Conservation (phyloP, 2,329 filamentous ascomycete species). For the Triangularia verruculosa region DNA sequence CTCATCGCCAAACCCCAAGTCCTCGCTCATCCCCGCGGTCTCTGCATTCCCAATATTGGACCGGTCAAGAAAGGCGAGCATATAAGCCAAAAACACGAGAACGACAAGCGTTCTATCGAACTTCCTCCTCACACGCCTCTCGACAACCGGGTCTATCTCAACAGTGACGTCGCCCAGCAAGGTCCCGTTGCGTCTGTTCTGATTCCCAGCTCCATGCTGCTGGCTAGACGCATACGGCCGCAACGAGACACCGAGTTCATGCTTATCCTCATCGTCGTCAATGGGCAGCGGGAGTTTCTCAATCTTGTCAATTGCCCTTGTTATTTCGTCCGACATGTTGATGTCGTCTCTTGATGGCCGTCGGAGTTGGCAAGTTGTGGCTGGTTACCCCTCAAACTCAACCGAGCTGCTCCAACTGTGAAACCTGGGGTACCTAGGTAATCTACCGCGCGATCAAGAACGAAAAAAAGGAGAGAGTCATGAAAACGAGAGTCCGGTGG, state of each 20-base stretch:
- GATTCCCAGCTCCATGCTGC: background rate
- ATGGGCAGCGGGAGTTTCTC: background rate
- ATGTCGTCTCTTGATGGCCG: background rate
- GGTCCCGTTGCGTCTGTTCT: background rate
- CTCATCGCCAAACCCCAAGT: slow-evolving; percentile 36
- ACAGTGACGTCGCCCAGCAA: background rate
- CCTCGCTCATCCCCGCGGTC: slow-evolving; percentile 36
- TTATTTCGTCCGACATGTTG: background rate
- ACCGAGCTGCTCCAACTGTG: background rate
- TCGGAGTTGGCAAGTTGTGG: background rate
- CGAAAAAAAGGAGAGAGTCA: background rate
- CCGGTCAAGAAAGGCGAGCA: slow-evolving; percentile 39
- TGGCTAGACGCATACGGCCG: background rate
- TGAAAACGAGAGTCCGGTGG: background rate
- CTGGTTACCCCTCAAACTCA: background rate
- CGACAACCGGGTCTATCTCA: background rate
- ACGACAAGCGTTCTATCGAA: background rate
- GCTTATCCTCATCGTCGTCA: background rate
- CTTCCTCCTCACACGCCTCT: background rate
- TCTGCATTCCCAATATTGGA: slow-evolving; percentile 42
- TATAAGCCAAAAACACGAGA: slow-evolving; percentile 7
- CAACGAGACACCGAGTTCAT: background rate
- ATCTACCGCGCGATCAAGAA: background rate
- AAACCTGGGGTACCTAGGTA: background rate
- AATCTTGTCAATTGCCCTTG: background rate